These are phyloP conservation scores for Colletotrichum sp. DNA, from an alignment of 2,329 filamentous ascomycete genomes.

Conservation along the genomic window DNA sequence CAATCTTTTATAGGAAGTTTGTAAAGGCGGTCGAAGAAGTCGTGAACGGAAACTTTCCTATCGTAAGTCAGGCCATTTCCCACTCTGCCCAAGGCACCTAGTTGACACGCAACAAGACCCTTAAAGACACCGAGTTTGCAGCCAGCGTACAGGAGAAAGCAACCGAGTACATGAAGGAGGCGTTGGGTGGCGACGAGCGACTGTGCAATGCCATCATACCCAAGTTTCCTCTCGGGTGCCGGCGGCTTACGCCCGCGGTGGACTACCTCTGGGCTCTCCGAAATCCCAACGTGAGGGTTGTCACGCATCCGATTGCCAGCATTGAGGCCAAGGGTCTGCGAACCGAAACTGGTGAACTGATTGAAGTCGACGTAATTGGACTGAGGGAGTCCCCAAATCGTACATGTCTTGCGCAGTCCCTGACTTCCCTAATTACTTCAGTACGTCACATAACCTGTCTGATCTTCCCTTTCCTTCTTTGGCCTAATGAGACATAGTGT, in stretches of 20 bases:
- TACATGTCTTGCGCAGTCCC: slow-evolving; percentile 29
- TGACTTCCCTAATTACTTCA: slow-evolving; percentile 32
- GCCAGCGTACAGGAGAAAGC: background rate
- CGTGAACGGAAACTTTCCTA: slow-evolving; percentile 44
- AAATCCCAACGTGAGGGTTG: slow-evolving; percentile 29
- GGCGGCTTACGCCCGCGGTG: slow-evolving; percentile 24
- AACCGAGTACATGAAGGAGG: slow-evolving; percentile 22
- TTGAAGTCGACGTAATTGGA: slow-evolving; percentile 25
- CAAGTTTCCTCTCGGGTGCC: slow-evolving; percentile 12
- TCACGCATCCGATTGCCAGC: slow-evolving; percentile 19
- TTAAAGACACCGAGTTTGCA: background rate
- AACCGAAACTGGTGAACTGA: slow-evolving; percentile 5
- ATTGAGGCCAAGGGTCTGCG: slow-evolving; percentile 15
- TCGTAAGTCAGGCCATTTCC: slow-evolving; percentile 42
- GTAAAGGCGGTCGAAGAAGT: slow-evolving; percentile 50
- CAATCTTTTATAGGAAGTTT: slow-evolving; percentile 48
- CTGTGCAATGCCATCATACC: slow-evolving; percentile 24
- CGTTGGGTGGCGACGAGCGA: slow-evolving; percentile 26
- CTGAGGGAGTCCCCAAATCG: slow-evolving; percentile 23
- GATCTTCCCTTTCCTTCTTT: fast-evolving
- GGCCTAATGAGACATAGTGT: background rate
- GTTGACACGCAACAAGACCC: background rate
- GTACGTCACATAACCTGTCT: background rate
- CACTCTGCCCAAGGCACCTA: slow-evolving; percentile 37
- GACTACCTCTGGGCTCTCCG: slow-evolving; percentile 21